These are phyloP conservation scores for Calonectria multiphialidica DNA, from an alignment of 2,329 filamentous ascomycete species.

Conservation along the genomic window DNA sequence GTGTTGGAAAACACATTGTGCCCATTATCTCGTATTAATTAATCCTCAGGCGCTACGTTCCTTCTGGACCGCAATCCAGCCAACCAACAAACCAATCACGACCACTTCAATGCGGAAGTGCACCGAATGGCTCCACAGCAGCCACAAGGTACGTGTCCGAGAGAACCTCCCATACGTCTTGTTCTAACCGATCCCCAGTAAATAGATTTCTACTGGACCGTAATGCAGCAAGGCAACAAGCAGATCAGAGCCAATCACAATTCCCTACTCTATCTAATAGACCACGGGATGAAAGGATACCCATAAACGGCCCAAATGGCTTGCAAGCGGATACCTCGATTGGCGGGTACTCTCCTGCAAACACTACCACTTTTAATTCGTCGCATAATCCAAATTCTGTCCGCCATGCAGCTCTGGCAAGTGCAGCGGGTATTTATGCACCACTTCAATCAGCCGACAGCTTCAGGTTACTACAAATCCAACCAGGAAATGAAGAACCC, in stretches of 20 bases:
- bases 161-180: too few relatives aligned
- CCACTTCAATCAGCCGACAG: neutral
- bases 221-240: neutral
- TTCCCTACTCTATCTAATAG: neutral
- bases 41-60: neutral
- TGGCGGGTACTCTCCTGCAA: neutral
- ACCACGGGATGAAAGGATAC: neutral
- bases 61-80: neutral
- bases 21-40: neutral
- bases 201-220: neutral
- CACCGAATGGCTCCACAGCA: too few relatives aligned
- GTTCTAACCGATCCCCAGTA: neutral
- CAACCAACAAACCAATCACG: neutral
- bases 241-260: neutral
- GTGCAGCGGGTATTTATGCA: neutral
- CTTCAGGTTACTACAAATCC: neutral
- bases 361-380: neutral
- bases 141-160: too few relatives aligned
- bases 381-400: neutral
- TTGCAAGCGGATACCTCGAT: neutral
- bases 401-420: neutral
- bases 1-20: neutral
- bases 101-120: too few relatives aligned
- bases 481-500: neutral
- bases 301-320: neutral